Percentiles rank a stretch among this genome's conserved stretches.
These are phyloP conservation scores for Leccinum pellstonianum DNA, from an alignment of 768 basidiomycete genomes.

Conservation along the genomic window DNA sequence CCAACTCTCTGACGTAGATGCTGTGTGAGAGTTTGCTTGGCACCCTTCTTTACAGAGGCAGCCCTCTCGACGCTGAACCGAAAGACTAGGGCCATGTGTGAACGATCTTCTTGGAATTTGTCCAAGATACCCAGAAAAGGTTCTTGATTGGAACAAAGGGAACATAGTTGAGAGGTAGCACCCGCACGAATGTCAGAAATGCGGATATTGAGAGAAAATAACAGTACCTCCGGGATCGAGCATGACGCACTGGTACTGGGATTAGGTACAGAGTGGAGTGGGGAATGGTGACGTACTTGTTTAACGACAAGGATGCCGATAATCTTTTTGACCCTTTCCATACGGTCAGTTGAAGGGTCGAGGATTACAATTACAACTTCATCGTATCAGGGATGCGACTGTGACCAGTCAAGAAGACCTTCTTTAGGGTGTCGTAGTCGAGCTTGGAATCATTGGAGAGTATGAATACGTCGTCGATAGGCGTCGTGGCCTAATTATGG, in stretches of 20 bases:
- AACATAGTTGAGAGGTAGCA: constrained; percentile 80
- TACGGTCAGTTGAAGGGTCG: constrained; percentile 29
- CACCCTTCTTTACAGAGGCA: constrained; percentile 78
- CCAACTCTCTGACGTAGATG: constrained; percentile 74
- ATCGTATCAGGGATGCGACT: constrained; percentile 79
- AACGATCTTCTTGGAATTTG: constrained; percentile 85
- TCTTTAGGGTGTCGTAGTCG: constrained; percentile 75
- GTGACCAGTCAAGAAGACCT: constrained; percentile 76
- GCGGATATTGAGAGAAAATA: too few relatives aligned
- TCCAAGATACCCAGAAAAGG: constrained; percentile 82
- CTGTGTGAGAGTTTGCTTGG: constrained; percentile 77
- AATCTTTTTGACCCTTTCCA: constrained; percentile 72
- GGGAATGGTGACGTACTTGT: constrained; percentile 39
- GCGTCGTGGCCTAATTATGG: constrained; percentile 67
- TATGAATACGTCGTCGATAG: constrained; percentile 81
- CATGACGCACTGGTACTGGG: constrained; percentile 56
- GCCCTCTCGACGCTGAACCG: constrained; percentile 73
- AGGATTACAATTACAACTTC: constrained; percentile 70
- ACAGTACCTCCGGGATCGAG: constrained; percentile 75
- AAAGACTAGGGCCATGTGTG: constrained; percentile 89
- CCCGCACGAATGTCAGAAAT: constrained; percentile 42
- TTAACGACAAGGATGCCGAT: constrained; percentile 86
- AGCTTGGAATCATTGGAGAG: constrained; percentile 80
- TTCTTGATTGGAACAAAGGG: constrained; percentile 84
- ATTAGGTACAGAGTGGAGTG: background rate